Percentiles rank a stretch among this genome's conserved stretches.
phyloP scores from a whole-genome alignment of 192 early-diverging fungal genomes.

The Coemansia sp. region DNA sequence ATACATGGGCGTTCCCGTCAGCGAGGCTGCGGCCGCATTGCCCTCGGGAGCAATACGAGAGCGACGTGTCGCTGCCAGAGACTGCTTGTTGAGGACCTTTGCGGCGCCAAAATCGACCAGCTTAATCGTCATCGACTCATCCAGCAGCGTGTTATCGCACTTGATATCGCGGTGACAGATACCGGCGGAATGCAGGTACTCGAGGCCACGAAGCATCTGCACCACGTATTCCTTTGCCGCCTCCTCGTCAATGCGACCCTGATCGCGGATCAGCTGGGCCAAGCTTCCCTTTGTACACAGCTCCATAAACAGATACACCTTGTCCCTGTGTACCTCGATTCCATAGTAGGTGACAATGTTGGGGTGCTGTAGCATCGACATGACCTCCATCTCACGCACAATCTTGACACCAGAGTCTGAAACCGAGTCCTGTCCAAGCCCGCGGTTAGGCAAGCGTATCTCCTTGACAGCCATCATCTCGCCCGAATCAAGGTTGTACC shows the following conservation, averaged over 20 bases:
- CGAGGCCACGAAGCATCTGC: slow-evolving; percentile 78
- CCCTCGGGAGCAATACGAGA: slow-evolving; percentile 14
- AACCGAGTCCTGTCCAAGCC: slow-evolving; percentile 12
- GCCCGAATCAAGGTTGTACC: slow-evolving; percentile 76
- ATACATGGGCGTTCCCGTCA: slow-evolving; percentile 62
- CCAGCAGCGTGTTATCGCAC: slow-evolving; percentile 81
- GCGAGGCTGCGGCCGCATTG: slow-evolving; percentile 12
- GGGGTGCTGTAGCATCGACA: slow-evolving; percentile 83
- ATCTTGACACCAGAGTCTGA: slow-evolving; percentile 55
- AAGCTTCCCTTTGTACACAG: slow-evolving; percentile 77
- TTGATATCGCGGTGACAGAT: slow-evolving; percentile 92
- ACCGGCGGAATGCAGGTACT: slow-evolving; percentile 77
- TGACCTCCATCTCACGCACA: slow-evolving; percentile 87
- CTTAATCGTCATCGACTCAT: slow-evolving; percentile 74
- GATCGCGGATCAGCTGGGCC: slow-evolving; percentile 63
- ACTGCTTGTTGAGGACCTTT: slow-evolving; percentile 76
- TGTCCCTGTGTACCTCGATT: slow-evolving; percentile 88
- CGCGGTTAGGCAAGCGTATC: slow-evolving; percentile 73
- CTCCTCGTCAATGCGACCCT: slow-evolving; percentile 75
- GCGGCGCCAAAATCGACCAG: slow-evolving; percentile 90
- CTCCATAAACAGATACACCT: slow-evolving; percentile 90
- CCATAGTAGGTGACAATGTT: slow-evolving; percentile 91
- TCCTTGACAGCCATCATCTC: slow-evolving; percentile 92
- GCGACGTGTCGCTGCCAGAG: slow-evolving; percentile 34
- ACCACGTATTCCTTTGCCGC: slow-evolving; percentile 67